Evolutionary conservation across 73 alveolate genomes (phyloP).

Genomic region (Halteria grandinella): DNA sequence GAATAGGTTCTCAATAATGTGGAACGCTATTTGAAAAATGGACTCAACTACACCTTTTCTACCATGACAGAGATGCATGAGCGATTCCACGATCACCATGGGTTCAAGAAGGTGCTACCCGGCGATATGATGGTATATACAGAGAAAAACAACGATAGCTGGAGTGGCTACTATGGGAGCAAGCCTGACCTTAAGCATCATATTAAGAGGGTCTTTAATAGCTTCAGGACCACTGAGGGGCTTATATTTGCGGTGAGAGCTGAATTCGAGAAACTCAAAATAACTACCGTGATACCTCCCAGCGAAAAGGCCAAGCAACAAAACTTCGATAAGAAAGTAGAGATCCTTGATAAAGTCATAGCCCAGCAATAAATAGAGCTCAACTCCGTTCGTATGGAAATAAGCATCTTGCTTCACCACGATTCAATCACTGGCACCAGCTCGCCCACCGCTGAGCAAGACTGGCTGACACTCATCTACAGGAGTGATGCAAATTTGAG

Average conservation of each 20-base stretch:
- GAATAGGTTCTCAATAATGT: conserved; percentile 7
- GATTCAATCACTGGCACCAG: conserved; percentile 81
- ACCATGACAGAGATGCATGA: conserved; percentile 55
- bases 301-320: too few species aligned
- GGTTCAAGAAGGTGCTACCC: background rate
- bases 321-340: too few species aligned
- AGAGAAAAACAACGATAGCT: conserved; percentile 25
- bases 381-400: conserved; percentile 1
- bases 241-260: conserved; percentile 1
- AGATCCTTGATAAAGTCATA: too few species aligned
- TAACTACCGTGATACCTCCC: background rate
- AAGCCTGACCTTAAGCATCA: conserved; percentile 33
- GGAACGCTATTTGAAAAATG: background rate
- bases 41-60: conserved; percentile 23
- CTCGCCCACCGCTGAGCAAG: conserved; percentile 13
- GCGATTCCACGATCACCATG: too few species aligned
- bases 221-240: conserved; percentile 10
- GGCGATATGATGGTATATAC: conserved; percentile 62
- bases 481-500: background rate
- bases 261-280: conserved; percentile 10
- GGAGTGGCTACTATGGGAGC: conserved; percentile 58
- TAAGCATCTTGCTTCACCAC: conserved; percentile 62
- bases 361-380: background rate
- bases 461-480: background rate
- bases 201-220: conserved; percentile 4